Percentiles rank a stretch among this genome's conserved stretches.
These are phyloP conservation scores for Dendrobium catenatum DNA, from an alignment of 106 monocot genomes.

Conservation along the genomic window DNA sequence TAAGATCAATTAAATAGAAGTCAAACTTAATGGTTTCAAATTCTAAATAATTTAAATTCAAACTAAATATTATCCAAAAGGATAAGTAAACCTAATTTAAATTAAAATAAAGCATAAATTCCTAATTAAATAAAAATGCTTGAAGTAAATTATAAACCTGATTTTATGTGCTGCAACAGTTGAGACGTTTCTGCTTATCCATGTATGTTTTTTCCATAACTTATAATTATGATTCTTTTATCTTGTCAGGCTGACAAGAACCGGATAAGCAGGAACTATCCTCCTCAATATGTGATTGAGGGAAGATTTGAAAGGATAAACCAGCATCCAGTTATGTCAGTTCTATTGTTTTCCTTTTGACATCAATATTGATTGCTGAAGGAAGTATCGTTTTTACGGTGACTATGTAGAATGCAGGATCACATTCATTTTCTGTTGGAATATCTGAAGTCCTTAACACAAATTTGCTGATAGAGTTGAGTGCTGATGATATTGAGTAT, in stretches of 20 bases:
- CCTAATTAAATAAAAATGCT: no score
- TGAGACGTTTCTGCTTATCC: background rate
- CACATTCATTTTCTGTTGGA: constrained; percentile 87
- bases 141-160: no score
- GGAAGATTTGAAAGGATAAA: constrained; percentile 93
- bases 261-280: constrained; percentile 53
- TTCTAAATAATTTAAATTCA: no score
- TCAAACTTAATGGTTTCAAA: no score
- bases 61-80: no score
- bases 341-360: constrained; percentile 6
- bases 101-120: no score
- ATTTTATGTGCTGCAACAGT: no score
- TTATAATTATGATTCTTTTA: constrained; percentile 1
- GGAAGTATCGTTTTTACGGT: background rate
- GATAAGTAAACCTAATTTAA: no score
- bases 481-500: constrained; percentile 96
- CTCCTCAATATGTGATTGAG: constrained; percentile 71
- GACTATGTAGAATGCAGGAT: constrained; percentile 63
- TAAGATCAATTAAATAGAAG: no score
- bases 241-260: constrained; percentile 68
- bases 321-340: constrained; percentile 74
- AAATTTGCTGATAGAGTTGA: constrained; percentile 74
- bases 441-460: constrained; percentile 86
- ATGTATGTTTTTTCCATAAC: background rate
- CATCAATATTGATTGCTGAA: background rate